Base-by-base conservation (phyloP, 768 basidiomycete genomes). In the Hydnomerulius pinastri region DNA sequence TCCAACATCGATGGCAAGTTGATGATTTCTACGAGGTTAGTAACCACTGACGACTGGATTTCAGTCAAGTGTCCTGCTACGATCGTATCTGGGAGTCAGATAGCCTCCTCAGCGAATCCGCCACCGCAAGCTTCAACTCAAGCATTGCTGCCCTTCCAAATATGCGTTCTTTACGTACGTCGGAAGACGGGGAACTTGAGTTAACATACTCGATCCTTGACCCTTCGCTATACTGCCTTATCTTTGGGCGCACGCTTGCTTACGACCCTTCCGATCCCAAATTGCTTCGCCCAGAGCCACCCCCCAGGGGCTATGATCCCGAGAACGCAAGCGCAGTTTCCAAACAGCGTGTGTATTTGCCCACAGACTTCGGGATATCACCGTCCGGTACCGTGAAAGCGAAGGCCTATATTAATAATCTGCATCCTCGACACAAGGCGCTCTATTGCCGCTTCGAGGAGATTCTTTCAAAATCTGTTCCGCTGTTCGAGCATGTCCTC, bases 11-110 rank as follows among this genome's bases (percentile, higher is more conserved):
- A 40, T 78, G 77, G 79, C 71, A 67, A 51, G 67, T 50, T 32
- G n/a, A 28, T 36, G 27, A 20, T 33, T 21, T 33, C 45, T 25
- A 11, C 11, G 9, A 47, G n/a, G 25, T 7, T 11, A 20, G 18
- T n/a, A 8, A 4, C 13, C 44, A 21, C 46, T 24, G 17, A 45
- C 20, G 30, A 15, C 15, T 17, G 13, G 18, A 20, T 11, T 20
- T 17, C 39, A 82, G 80, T 55, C 72, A 80, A 59, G 71, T 79
- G 6, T 80, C 80, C n/a, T 79, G 76, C 55, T 81, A 79, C 53
- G 79, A 80, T 42, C 74, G 80, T 17, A 77, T 82, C 18, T 82
- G 79, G 79, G 74, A 80, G 55, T 71, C 73, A 1, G 59, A 66
- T 28, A 25, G 43, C 28, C 46, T 71, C 28, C 40, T 73, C 21